Evolutionary conservation across 495 filamentous ascomycete genomes (phyloP).

Genomic region (Xylaria bambusicola): DNA sequence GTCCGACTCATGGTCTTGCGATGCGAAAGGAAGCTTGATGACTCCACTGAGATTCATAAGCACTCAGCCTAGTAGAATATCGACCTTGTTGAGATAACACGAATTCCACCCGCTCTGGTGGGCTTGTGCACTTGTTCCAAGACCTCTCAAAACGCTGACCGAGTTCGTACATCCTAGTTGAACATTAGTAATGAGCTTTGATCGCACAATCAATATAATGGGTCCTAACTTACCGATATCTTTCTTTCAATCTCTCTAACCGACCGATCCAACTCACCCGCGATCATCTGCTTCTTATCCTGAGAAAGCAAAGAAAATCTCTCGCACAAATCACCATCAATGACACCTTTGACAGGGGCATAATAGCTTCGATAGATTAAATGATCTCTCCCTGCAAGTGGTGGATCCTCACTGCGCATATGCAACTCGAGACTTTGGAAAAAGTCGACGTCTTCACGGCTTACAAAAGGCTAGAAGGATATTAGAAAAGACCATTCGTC

Average conservation of each 20-base stretch:
- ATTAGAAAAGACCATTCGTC: too few species aligned
- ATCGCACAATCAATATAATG: constrained; percentile 9
- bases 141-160: constrained; percentile 71
- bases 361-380: constrained; percentile 95
- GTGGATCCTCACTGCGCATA: constrained; percentile 78
- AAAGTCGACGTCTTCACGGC: constrained; percentile 92
- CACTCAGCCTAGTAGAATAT: too few species aligned
- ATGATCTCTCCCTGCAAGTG: constrained; percentile 89
- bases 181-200: constrained; percentile 19
- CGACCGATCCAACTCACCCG: constrained; percentile 84
- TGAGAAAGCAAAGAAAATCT: constrained; percentile 76
- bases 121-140: constrained; percentile 17
- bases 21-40: neutral
- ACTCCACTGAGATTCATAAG: neutral
- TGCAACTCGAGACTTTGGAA: constrained; percentile 92
- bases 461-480: constrained; percentile 65
- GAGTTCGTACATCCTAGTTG: constrained; percentile 77
- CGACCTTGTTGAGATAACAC: neutral
- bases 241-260: constrained; percentile 93
- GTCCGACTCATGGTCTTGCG: neutral
- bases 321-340: constrained; percentile 98
- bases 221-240: constrained; percentile 73
- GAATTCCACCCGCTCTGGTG: constrained; percentile 13
- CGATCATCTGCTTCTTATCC: constrained; percentile 93
- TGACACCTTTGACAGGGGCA: constrained; percentile 92